Evolutionary conservation across 2,329 filamentous ascomycete genomes (phyloP), one percentile per base, ranked within the genome.

Genomic region (Colletotrichum lindemuthianum): DNA sequence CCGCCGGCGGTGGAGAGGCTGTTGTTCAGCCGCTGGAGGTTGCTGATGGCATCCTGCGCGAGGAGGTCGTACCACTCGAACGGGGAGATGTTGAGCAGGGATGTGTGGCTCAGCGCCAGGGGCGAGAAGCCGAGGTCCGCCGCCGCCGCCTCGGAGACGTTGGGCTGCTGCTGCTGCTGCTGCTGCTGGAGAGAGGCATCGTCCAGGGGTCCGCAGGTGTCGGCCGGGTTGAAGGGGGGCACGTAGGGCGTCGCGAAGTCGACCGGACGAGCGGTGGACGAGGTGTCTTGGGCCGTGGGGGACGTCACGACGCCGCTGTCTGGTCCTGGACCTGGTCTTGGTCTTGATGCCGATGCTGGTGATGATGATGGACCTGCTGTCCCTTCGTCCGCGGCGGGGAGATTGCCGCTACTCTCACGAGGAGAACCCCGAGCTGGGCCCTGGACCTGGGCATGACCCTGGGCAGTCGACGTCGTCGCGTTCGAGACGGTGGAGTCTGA

Each of bases 11-110:
- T 55, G 0, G 48, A 16, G 2, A 54, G 50, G 32, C 15, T 59
- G 16, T 59, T 59, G n/a, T 24, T 24, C 24, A 59, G 60, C 12
- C 49, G 33, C 43, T 64, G 60, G 16, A 64, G 54, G 10, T 64
- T 52, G 33, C 36, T 59, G 48, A 64, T 64, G 8, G 60, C 60
- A 39, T 64, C 60, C 13, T 64, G 60, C 4, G 60, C 60, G 3
- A 64, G 55, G 32, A 64, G 6, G 33, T 64, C 60, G 39, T 64
- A 64, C 60, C 60, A 64, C 55, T 64, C 60, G 13, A 64, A 64
- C 4, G 60, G 60, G 4, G 60, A 64, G 16, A 64, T 64, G 39
- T 64, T 64, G 4, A 64, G 43, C 33, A 64, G 15, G 13, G 60
- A 64, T 12, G 55, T 49, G 12, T 59, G 60, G 16, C 55, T 64